These are phyloP conservation scores for Parachlorella kessleri DNA, from an alignment of 139 green algal species.

Conservation along the genomic window DNA sequence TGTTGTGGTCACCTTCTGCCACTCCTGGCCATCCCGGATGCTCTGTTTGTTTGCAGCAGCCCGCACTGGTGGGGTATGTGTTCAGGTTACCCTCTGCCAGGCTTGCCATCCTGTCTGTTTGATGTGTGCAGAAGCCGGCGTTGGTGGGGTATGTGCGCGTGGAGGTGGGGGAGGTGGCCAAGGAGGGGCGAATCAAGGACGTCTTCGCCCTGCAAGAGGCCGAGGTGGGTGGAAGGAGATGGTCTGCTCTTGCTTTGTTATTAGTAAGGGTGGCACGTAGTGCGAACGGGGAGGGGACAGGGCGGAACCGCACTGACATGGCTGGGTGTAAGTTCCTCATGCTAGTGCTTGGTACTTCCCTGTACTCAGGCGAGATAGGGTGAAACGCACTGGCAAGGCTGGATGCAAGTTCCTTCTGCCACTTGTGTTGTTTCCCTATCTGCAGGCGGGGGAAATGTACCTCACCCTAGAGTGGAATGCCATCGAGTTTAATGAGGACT, in stretches of 20 bases:
- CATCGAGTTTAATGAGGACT: background rate
- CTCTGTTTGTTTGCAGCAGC: too few species aligned
- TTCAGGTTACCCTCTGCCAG: too few species aligned
- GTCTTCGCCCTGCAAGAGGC: slow-evolving; percentile 30
- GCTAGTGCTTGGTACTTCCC: background rate
- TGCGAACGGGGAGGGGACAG: background rate
- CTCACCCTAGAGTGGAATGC: slow-evolving; percentile 32
- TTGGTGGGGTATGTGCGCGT: slow-evolving; percentile 27
- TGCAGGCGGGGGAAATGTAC: slow-evolving; percentile 32
- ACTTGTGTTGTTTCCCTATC: background rate
- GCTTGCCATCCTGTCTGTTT: too few species aligned
- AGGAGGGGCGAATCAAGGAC: slow-evolving; percentile 13
- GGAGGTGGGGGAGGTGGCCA: slow-evolving; percentile 10
- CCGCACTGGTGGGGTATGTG: too few species aligned
- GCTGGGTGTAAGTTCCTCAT: background rate
- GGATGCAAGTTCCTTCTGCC: too few species aligned
- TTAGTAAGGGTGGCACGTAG: background rate
- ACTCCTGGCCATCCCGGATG: too few species aligned
- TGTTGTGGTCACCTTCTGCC: too few species aligned
- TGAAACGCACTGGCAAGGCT: background rate
- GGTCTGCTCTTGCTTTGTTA: background rate
- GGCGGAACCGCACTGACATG: background rate
- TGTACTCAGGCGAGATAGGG: background rate
- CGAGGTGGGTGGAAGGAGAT: slow-evolving; percentile 9
- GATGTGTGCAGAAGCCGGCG: slow-evolving; percentile 16